Conservation (phyloP, 2,329 filamentous ascomycete species). For the Microthyrium microscopicum region DNA sequence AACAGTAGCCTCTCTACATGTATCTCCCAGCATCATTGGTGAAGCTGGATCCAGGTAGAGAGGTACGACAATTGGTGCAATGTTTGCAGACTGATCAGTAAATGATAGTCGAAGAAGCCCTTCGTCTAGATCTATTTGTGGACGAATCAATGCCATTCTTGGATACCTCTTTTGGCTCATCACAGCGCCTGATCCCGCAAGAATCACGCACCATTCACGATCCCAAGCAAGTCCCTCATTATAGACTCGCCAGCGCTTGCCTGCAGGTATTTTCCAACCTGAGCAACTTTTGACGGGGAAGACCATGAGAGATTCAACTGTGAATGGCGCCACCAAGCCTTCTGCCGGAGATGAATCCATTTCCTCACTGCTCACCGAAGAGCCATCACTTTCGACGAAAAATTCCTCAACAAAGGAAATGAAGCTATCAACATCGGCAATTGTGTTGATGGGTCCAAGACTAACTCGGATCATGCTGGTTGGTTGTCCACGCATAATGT, state of each 20-base stretch:
- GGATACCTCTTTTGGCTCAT: slow-evolving; percentile 82
- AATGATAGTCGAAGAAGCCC: slow-evolving; percentile 49
- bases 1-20: slow-evolving; percentile 44
- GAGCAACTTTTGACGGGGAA: slow-evolving; percentile 94
- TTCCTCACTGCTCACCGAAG: not conserved
- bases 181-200: slow-evolving; percentile 67
- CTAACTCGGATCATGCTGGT: slow-evolving; percentile 77
- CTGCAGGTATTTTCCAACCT: slow-evolving; percentile 52
- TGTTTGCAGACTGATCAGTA: slow-evolving; percentile 19
- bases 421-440: slow-evolving; percentile 56
- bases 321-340: not conserved
- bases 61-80: slow-evolving; percentile 29
- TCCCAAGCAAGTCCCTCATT: slow-evolving; percentile 84
- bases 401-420: slow-evolving; percentile 45
- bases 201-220: slow-evolving; percentile 88
- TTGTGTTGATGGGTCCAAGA: slow-evolving; percentile 76
- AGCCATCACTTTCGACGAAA: slow-evolving; percentile 19
- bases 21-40: slow-evolving; percentile 19
- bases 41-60: slow-evolving; percentile 48
- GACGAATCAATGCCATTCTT: slow-evolving; percentile 69
- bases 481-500: slow-evolving; percentile 68
- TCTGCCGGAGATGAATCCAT: not conserved
- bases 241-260: slow-evolving; percentile 55
- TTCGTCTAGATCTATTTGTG: slow-evolving; percentile 51
- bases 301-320: slow-evolving; percentile 36